phyloP scores from a whole-genome alignment of 176 grass and related monocot genomes.

The Miscanthus lutarioriparius region DNA sequence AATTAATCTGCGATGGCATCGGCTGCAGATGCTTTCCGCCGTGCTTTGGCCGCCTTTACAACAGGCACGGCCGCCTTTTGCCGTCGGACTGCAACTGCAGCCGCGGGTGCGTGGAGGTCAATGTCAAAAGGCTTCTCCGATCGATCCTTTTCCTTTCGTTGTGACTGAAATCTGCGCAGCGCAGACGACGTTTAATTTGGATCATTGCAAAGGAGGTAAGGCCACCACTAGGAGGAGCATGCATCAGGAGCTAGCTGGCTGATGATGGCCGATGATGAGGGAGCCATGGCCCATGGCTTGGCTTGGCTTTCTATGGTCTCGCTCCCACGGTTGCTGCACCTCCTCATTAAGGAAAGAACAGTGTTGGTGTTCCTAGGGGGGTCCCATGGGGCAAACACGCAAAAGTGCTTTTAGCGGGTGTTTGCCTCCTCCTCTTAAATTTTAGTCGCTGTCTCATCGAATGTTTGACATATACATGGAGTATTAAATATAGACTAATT shows the following conservation, averaged over 20 bases:
- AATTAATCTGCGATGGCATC: conserved; percentile 33
- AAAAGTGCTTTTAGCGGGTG: background rate
- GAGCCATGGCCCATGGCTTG: background rate
- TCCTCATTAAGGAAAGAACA: conserved; percentile 61
- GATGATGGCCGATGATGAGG: background rate
- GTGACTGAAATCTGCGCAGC: background rate
- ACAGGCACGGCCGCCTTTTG: conserved; percentile 33
- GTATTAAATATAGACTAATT: too few species aligned
- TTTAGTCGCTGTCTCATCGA: too few species aligned
- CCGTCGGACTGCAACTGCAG: conserved; percentile 40
- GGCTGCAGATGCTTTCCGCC: conserved; percentile 7
- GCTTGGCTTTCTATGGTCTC: background rate
- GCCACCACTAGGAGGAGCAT: conserved; percentile 16
- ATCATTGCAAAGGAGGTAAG: background rate
- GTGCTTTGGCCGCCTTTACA: conserved; percentile 40
- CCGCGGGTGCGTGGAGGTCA: conserved; percentile 28
- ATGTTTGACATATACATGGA: too few species aligned
- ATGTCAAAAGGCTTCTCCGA: background rate
- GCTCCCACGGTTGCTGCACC: conserved; percentile 21
- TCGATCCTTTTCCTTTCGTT: background rate
- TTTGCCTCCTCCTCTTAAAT: too few species aligned
- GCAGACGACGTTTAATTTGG: background rate
- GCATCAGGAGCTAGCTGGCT: background rate
- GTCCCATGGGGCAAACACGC: conserved; percentile 27
- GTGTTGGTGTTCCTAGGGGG: background rate